Base-by-base conservation (phyloP, 2,329 filamentous ascomycete genomes). In the Mariannaea elegans region DNA sequence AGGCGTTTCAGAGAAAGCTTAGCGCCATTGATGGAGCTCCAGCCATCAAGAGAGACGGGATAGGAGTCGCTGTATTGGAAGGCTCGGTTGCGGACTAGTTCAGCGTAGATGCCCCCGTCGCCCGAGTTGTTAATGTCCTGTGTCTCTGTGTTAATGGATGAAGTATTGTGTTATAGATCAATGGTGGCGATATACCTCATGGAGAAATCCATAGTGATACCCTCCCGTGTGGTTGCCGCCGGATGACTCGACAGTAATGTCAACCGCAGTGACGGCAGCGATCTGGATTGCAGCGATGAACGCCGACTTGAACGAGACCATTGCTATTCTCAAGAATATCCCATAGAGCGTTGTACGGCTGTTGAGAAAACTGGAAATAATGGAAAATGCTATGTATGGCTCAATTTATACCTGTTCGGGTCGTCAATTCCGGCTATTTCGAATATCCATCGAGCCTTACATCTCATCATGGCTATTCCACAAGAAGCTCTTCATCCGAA, bases 61-160 rank as follows among this genome's bases (percentile, higher is more conserved):
- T 73, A 81, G 14, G 69, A 65, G 18, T 76, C 73, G 59, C 77
- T 81, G 53, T 77, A 78, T 73, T 92, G 90, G 69, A 92, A 91
- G 10, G 88, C 90, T 47, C 88, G 83, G 74, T 92, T 92, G 50
- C 82, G 84, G 56, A 92, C 84, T 56, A 92, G 74, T 70, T 92
- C 89, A 47, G 87, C 89, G 71, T 92, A 92, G 62, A 92, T 84
- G 5, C 89, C 90, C 19, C 90, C 89, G 69, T 92, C 90, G 2
- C 89, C 89, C 2, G 86, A 88, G 72, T 90, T 86, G 73, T 87
- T 87, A 72, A 89, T 89, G 53, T 87, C 85, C 83, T 86, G 13
- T 18, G 9, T n/a, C n/a, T n/a, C 16, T 9, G 14, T n/a, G 7
- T 34, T 13, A 64, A 54, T 34, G 13, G 10, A 18, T 7, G 7